These are phyloP conservation scores for Hypsizygus ulmarius DNA, from an alignment of 1,284 basidiomycete genomes.

Conservation along the genomic window DNA sequence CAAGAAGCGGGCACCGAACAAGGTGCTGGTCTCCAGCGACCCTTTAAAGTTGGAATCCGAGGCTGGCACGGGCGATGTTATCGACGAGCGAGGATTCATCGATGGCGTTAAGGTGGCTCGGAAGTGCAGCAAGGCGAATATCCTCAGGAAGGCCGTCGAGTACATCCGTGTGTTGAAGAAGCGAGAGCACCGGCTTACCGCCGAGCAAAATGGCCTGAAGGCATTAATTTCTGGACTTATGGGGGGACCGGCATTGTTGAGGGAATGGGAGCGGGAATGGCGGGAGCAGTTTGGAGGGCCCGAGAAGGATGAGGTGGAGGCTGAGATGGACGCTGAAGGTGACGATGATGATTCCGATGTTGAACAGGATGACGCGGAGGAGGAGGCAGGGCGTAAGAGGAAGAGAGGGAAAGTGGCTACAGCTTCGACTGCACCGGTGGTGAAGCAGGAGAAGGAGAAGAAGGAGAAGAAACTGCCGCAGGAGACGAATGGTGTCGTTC, in stretches of 20 bases:
- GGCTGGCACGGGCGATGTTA: constrained; percentile 44
- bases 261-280: constrained; percentile 77
- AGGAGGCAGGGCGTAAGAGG: constrained; percentile 49
- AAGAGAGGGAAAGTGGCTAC: constrained; percentile 53
- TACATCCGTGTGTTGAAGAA: constrained; percentile 80
- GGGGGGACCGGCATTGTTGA: constrained; percentile 64
- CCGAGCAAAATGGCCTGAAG: constrained; percentile 71
- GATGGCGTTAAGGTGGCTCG: constrained; percentile 82
- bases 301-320: constrained; percentile 69
- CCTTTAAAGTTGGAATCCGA: constrained; percentile 30
- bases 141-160: constrained; percentile 79
- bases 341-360: constrained; percentile 56
- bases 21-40: constrained; percentile 42
- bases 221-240: constrained; percentile 64
- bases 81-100: constrained; percentile 74
- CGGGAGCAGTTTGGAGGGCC: constrained; percentile 65
- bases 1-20: constrained; percentile 43
- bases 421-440: constrained; percentile 26
- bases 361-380: constrained; percentile 47
- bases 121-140: constrained; percentile 82
- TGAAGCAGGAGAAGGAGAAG: constrained; percentile 28
- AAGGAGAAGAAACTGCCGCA: constrained; percentile 32
- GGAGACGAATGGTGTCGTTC: constrained; percentile 31
- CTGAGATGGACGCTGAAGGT: constrained; percentile 47
- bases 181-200: constrained; percentile 65